Base-by-base conservation (phyloP, 225 moss, liverwort and hornwort genomes). In the Antitrichia curtipendula region DNA sequence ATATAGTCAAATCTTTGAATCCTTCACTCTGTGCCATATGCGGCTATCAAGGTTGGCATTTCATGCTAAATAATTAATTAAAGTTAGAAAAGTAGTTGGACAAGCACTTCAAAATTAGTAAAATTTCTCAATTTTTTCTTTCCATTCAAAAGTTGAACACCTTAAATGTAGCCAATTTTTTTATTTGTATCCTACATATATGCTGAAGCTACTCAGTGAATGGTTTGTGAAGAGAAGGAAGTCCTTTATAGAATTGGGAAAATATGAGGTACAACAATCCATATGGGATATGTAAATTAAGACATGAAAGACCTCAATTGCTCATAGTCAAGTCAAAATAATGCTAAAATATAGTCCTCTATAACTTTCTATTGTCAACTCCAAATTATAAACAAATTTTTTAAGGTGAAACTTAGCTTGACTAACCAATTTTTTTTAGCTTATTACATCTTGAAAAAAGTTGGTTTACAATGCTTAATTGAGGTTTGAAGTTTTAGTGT, bases 101-200 rank as follows among this genome's bases (percentile, higher is more conserved):
- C 3, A n/a, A 6, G 12, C 5, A 4, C n/a, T 66, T n/a, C 1
- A n/a, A 0, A 21, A 21, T 12, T 11, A 6, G 3, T 10, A 21
- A 21, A 64, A 19, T 5, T 34, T 34, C n/a, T 18, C 0, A 62
- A 8, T 8, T 3, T 27, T 60, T 13, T 14, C 25, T 29, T 61
- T 61, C n/a, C n/a, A n/a, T 61, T 18, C 0, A 9, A 34, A 64
- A 64, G 8, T 61, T 14, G 23, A 2, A 8, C 23, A 23, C 57
- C 10, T 36, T 65, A 0, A 10, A 36, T 20, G 3, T 10, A 65
- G 36, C 20, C 34, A 19, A 9, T 20, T 66, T 66, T 11, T 66
- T 22, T 22, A n/a, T 65, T 6, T 34, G 5, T 10, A 9, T 19
- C 3, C 3, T 9, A 34, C 1, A 64, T 64, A 36, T 36, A 29